These are phyloP conservation scores for Didymella glomerata DNA, from an alignment of 2,329 filamentous ascomycete genomes.

Conservation along the genomic window DNA sequence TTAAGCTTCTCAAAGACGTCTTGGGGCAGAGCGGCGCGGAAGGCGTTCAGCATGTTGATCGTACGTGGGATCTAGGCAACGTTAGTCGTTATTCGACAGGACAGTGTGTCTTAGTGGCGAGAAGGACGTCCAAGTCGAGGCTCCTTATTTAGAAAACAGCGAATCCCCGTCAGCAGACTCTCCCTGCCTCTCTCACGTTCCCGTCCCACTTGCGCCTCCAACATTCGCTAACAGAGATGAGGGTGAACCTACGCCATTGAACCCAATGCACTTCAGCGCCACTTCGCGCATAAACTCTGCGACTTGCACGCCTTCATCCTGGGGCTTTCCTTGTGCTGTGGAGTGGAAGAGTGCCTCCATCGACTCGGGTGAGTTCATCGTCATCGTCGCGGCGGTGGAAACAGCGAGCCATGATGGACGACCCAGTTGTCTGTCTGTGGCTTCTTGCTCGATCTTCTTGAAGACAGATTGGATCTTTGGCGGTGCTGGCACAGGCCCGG, in stretches of 20 bases:
- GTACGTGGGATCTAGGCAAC: conserved; percentile 71
- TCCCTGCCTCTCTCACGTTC: background rate
- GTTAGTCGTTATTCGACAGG: background rate
- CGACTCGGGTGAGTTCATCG: conserved; percentile 83
- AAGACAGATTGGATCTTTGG: conserved; percentile 44
- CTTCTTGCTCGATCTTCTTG: conserved; percentile 44
- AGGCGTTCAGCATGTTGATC: conserved; percentile 82
- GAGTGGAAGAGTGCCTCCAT: conserved; percentile 68
- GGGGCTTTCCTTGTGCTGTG: conserved; percentile 32
- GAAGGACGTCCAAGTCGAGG: background rate
- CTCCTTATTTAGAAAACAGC: background rate
- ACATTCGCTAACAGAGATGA: background rate
- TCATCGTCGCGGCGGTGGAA: conserved; percentile 78
- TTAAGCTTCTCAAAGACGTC: conserved; percentile 64
- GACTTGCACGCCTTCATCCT: conserved; percentile 56
- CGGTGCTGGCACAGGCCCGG: conserved; percentile 47
- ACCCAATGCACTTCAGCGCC: conserved; percentile 78
- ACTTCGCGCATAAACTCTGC: conserved; percentile 79
- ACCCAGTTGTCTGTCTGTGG: conserved; percentile 39
- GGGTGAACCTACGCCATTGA: conserved; percentile 66
- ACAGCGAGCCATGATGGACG: conserved; percentile 50
- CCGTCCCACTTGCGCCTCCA: background rate
- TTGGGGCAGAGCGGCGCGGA: conserved; percentile 68
- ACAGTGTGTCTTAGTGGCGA: background rate
- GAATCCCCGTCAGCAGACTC: background rate